Evolutionary conservation across 2,329 filamentous ascomycete genomes (phyloP).

Genomic region (Sclerotinia sclerotiorum): DNA sequence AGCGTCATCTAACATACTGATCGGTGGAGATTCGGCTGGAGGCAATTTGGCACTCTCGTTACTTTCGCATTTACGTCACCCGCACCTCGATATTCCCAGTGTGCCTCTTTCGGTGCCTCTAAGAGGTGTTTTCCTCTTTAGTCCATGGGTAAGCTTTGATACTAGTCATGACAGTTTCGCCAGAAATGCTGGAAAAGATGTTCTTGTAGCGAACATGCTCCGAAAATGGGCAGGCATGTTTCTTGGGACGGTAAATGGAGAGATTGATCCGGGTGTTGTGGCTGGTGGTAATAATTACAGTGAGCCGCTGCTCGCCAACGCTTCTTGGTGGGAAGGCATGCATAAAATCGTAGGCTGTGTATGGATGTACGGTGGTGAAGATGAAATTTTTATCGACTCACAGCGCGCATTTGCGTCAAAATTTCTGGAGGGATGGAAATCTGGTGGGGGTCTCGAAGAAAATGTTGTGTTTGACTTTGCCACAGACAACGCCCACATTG

Average conservation of each 20-base stretch:
- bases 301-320: constrained; percentile 6
- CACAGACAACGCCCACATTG: not conserved
- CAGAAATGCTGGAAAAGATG: constrained; percentile 7
- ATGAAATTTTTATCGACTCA: constrained; percentile 8
- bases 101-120: not conserved
- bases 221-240: constrained; percentile 11
- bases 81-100: not conserved
- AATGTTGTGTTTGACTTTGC: not conserved
- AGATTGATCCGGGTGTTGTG: not conserved
- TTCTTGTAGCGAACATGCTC: not conserved
- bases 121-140: not conserved
- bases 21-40: constrained; percentile 4
- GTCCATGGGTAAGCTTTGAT: not conserved
- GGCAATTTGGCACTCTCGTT: not conserved
- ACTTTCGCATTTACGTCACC: not conserved
- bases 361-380: constrained; percentile 1
- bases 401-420: constrained; percentile 6
- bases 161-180: not conserved
- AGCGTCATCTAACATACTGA: not conserved
- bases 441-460: not conserved
- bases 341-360: not conserved
- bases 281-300: not conserved
- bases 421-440: not conserved
- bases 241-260: not conserved
- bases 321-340: constrained; percentile 11